Conservation (phyloP, 169 alveolate genomes). For the Sarcocystis neurona region DNA sequence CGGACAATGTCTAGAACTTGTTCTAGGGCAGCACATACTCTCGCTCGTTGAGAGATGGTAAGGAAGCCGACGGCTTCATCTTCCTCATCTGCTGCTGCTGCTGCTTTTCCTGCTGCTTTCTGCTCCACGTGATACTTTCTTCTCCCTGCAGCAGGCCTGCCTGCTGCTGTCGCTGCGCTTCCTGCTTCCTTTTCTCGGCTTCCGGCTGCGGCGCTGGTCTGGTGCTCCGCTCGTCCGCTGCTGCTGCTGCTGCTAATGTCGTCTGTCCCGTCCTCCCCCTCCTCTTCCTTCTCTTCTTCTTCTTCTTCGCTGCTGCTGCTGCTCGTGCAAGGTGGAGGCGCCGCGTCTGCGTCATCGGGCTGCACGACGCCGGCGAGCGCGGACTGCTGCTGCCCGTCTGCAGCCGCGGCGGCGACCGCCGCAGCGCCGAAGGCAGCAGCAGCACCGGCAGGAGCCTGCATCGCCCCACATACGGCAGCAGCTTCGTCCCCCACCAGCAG, state of each 20-base stretch:
- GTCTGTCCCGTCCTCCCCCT: no score
- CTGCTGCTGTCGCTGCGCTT: background rate
- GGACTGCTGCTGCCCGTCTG: no score
- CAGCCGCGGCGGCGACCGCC: no score
- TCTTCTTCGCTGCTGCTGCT: no score
- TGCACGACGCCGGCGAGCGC: no score
- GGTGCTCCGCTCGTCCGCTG: background rate
- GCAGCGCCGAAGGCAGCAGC: no score
- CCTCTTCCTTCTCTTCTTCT: background rate
- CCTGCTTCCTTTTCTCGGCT: background rate
- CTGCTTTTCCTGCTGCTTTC: background rate
- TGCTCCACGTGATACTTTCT: background rate
- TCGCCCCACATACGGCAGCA: no score
- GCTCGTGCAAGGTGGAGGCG: no score
- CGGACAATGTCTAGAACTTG: background rate
- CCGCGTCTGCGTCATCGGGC: no score
- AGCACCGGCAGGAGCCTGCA: no score
- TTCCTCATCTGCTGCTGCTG: background rate
- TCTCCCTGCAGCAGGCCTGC: background rate
- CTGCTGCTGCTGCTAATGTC: no score
- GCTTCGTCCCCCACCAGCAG: background rate
- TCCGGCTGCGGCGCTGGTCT: background rate
- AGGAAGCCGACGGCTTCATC: background rate
- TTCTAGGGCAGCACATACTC: constrained; percentile 8
- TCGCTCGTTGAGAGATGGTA: background rate